These are phyloP conservation scores for Trichoderma harzianum DNA, from an alignment of 2,329 filamentous ascomycete genomes.

Conservation along the genomic window DNA sequence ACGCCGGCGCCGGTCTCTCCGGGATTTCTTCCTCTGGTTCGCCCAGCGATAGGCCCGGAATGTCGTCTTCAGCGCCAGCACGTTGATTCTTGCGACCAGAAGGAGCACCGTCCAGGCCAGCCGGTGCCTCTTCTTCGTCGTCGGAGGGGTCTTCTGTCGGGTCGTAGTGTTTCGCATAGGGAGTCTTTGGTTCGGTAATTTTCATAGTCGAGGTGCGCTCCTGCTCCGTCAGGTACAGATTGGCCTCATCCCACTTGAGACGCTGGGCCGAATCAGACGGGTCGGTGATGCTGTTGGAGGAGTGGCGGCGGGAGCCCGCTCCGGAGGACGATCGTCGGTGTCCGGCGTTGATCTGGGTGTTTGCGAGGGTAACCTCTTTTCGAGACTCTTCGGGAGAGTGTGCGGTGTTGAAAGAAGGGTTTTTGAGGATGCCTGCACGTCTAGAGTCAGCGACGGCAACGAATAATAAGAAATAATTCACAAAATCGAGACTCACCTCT, in stretches of 20 bases:
- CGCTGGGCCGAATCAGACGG: conserved; percentile 60
- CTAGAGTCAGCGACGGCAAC: not conserved
- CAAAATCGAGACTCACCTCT: conserved; percentile 37
- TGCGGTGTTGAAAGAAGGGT: conserved; percentile 63
- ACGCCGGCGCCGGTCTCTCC: conserved; percentile 36
- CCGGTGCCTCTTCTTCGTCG: conserved; percentile 45
- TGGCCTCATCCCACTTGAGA: conserved; percentile 98
- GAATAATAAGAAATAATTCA: not conserved
- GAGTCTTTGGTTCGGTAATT: conserved; percentile 97
- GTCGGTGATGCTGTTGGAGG: conserved; percentile 46
- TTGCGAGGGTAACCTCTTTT: conserved; percentile 88
- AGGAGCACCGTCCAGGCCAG: conserved; percentile 30
- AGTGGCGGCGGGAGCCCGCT: conserved; percentile 69
- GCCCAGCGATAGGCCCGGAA: conserved; percentile 86
- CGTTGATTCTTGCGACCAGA: conserved; percentile 32
- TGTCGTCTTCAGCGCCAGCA: conserved; percentile 63
- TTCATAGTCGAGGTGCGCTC: conserved; percentile 97
- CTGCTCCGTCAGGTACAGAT: conserved; percentile 94
- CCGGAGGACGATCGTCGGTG: conserved; percentile 76
- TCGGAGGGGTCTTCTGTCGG: conserved; percentile 83
- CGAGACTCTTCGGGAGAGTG: conserved; percentile 42
- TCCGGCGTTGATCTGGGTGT: conserved; percentile 92
- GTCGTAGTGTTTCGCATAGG: conserved; percentile 90
- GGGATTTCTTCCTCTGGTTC: conserved; percentile 78
- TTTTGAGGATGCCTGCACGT: conserved; percentile 85